These are phyloP conservation scores for Trametes gibbosa DNA, from an alignment of 768 basidiomycete genomes.

Conservation along the genomic window DNA sequence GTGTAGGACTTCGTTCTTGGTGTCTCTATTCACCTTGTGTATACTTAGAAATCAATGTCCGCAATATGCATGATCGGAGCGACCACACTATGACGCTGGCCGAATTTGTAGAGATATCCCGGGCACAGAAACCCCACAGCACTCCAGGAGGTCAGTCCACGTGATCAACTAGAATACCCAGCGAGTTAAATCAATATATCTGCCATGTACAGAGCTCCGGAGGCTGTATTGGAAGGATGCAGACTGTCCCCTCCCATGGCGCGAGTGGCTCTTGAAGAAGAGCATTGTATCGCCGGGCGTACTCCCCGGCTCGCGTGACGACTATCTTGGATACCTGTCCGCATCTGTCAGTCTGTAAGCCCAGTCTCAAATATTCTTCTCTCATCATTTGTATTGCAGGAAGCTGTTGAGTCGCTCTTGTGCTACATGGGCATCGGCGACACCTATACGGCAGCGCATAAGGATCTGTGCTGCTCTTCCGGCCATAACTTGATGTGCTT, in stretches of 20 bases:
- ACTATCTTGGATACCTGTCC: slow-evolving; percentile 58
- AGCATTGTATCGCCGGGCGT: slow-evolving; percentile 51
- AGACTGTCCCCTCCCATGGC: slow-evolving; percentile 65
- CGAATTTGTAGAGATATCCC: slow-evolving; percentile 50
- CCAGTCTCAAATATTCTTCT: not conserved
- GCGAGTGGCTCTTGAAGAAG: slow-evolving; percentile 50
- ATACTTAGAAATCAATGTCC: slow-evolving; percentile 50
- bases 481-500: slow-evolving; percentile 89
- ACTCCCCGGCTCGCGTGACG: slow-evolving; percentile 50
- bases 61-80: slow-evolving; percentile 58
- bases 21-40: not conserved
- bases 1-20: slow-evolving; percentile 26
- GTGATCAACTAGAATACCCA: not conserved
- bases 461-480: slow-evolving; percentile 80
- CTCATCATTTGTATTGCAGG: slow-evolving; percentile 34
- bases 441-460: slow-evolving; percentile 83
- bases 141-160: slow-evolving; percentile 12
- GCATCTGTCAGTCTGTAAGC: slow-evolving; percentile 39
- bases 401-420: slow-evolving; percentile 75
- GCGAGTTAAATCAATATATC: not conserved
- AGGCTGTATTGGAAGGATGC: slow-evolving; percentile 79
- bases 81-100: slow-evolving; percentile 51
- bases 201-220: slow-evolving; percentile 45
- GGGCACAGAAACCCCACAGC: not conserved
- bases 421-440: slow-evolving; percentile 81